A percentile compares a stretch with the other conserved stretches of the same genome.
Evolutionary conservation across 768 basidiomycete genomes (phyloP).

Genomic region (Leccinum fibrillosum): DNA sequence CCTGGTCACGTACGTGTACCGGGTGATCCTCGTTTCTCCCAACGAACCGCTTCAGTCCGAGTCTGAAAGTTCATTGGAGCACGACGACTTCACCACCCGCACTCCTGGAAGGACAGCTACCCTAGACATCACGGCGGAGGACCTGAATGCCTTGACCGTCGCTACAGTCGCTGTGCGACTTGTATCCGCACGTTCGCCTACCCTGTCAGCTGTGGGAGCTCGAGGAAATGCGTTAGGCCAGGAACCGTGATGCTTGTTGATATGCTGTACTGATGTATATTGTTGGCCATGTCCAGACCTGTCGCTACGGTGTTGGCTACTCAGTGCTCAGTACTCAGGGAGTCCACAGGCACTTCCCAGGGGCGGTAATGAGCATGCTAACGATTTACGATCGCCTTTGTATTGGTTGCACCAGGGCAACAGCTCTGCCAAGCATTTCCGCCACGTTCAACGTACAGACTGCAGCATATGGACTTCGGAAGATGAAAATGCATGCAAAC

Average conservation of each 20-base stretch:
- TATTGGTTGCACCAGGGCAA: too few relatives aligned
- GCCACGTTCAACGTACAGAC: too few relatives aligned
- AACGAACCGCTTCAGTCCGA: not conserved
- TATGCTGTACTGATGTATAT: not conserved
- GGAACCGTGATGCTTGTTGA: not conserved
- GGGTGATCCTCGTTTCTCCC: not conserved
- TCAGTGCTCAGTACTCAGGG: not conserved
- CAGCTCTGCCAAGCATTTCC: too few relatives aligned
- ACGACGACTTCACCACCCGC: conserved; percentile 14
- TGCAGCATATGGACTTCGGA: too few relatives aligned
- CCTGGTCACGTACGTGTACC: conserved; percentile 12
- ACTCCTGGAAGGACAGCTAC: not conserved
- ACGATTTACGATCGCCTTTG: too few relatives aligned
- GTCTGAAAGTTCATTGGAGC: not conserved
- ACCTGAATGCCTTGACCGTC: not conserved
- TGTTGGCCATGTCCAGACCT: not conserved
- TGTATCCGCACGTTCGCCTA: not conserved
- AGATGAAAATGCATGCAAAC: too few relatives aligned
- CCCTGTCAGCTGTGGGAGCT: not conserved
- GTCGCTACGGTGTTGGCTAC: not conserved
- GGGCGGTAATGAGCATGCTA: not conserved
- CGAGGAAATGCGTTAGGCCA: not conserved
- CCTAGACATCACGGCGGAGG: conserved; percentile 4
- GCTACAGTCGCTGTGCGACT: not conserved
- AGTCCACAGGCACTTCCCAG: not conserved